Conservation (phyloP, 108 stramenopile species). For the Bacterosira constricta region DNA sequence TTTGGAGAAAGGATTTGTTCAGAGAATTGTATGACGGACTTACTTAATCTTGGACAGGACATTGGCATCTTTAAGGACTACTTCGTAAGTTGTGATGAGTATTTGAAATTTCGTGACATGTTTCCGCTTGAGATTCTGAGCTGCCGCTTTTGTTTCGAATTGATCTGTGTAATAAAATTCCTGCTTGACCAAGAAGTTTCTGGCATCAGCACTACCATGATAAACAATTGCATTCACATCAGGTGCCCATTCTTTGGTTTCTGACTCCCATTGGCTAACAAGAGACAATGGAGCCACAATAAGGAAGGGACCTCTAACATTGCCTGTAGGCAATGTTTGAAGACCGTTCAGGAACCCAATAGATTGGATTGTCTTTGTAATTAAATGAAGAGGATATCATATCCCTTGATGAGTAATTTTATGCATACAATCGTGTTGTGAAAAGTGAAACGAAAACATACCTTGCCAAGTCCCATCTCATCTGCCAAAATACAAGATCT, state of each 20-base stretch:
- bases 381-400: not conserved
- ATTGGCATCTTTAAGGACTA: constrained; percentile 83
- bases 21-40: no score
- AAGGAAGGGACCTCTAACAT: constrained; percentile 90
- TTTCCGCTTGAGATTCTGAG: constrained; percentile 69
- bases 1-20: no score
- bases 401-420: not conserved
- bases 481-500: constrained; percentile 97
- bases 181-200: constrained; percentile 82
- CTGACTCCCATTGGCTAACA: constrained; percentile 94
- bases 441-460: not conserved
- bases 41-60: constrained; percentile 83
- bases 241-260: constrained; percentile 92
- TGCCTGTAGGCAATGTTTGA: constrained; percentile 47
- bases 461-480: constrained; percentile 91
- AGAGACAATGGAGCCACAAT: constrained; percentile 91
- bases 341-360: constrained; percentile 74
- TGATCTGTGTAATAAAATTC: constrained; percentile 92
- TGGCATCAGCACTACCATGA: constrained; percentile 90
- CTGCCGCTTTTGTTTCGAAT: constrained; percentile 66
- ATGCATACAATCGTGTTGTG: not conserved
- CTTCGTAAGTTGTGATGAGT: constrained; percentile 96
- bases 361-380: constrained; percentile 73
- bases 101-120: constrained; percentile 92
- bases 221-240: constrained; percentile 94